Percentiles rank a stretch among this genome's conserved stretches.
These are phyloP conservation scores for Nothophoma quercina DNA, from an alignment of 2,329 filamentous ascomycete species.

Conservation along the genomic window DNA sequence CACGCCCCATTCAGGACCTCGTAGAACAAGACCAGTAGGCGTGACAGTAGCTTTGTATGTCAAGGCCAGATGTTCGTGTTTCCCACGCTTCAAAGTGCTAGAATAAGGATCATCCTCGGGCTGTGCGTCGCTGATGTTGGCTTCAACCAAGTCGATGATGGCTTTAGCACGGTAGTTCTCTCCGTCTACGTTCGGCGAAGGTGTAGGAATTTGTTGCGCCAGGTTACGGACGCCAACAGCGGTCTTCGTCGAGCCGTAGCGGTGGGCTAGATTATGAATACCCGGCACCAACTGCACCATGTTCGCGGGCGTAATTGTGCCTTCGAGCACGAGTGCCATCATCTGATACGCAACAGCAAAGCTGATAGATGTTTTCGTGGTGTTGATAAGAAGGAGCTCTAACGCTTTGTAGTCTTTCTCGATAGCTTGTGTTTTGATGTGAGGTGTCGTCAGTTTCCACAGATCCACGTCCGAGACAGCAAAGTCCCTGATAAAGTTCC, in stretches of 20 bases:
- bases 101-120: not conserved
- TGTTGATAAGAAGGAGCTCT: not conserved
- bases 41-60: slow-evolving; percentile 64
- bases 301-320: slow-evolving; percentile 26
- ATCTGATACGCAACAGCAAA: slow-evolving; percentile 35
- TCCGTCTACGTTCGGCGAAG: slow-evolving; percentile 23
- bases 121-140: slow-evolving; percentile 16
- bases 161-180: slow-evolving; percentile 11
- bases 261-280: slow-evolving; percentile 40
- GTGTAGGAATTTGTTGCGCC: slow-evolving; percentile 59
- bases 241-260: slow-evolving; percentile 61
- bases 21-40: slow-evolving; percentile 51
- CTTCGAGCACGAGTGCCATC: slow-evolving; percentile 36
- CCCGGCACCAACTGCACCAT: slow-evolving; percentile 28
- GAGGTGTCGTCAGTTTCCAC: slow-evolving; percentile 38
- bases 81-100: slow-evolving; percentile 41
- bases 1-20: slow-evolving; percentile 64
- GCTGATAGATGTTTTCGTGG: not conserved
- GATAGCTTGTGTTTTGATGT: slow-evolving; percentile 65
- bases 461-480: slow-evolving; percentile 26
- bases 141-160: slow-evolving; percentile 13
- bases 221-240: slow-evolving; percentile 74
- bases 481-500: slow-evolving; percentile 38
- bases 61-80: slow-evolving; percentile 54
- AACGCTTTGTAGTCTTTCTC: slow-evolving; percentile 57